Evolutionary conservation across 768 basidiomycete genomes (phyloP).

Genomic region (Leucocoprinus sp.): DNA sequence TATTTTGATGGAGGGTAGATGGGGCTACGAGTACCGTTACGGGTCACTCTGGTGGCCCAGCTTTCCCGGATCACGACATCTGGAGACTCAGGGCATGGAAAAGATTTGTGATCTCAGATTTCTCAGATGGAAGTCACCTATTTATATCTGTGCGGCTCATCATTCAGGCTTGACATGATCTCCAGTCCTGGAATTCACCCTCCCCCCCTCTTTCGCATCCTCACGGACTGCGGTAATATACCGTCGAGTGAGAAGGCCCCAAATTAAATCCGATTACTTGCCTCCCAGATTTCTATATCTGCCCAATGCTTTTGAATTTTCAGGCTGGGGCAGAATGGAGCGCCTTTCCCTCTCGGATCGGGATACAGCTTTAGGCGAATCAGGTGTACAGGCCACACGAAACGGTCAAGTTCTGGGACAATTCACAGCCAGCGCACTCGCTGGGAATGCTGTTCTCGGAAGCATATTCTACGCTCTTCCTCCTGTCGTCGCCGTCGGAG

Average conservation of each 20-base stretch:
- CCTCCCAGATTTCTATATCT: slow-evolving; percentile 60
- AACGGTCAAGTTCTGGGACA: slow-evolving; percentile 45
- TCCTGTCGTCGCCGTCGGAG: slow-evolving; percentile 49
- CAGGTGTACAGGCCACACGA: slow-evolving; percentile 20
- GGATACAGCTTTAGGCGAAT: slow-evolving; percentile 30
- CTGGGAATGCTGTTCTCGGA: slow-evolving; percentile 61
- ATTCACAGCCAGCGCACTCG: slow-evolving; percentile 56
- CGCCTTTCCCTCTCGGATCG: slow-evolving; percentile 36
- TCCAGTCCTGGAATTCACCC: too few species aligned
- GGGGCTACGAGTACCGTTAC: too few species aligned
- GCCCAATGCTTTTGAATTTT: slow-evolving; percentile 59
- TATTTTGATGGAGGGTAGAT: too few species aligned
- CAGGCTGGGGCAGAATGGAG: slow-evolving; percentile 57
- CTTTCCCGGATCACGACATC: too few species aligned
- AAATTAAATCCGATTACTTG: slow-evolving; percentile 29
- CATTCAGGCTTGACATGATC: too few species aligned
- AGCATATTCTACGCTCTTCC: slow-evolving; percentile 67
- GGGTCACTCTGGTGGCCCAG: too few species aligned
- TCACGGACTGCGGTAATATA: slow-evolving; percentile 49
- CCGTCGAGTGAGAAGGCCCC: slow-evolving; percentile 43
- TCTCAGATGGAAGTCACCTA: too few species aligned
- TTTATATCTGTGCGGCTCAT: too few species aligned
- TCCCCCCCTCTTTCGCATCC: slow-evolving; percentile 38
- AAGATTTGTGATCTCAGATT: too few species aligned
- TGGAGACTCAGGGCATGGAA: too few species aligned